phyloP scores from a whole-genome alignment of 176 grass and related monocot species.

The Triticum timopheevii region DNA sequence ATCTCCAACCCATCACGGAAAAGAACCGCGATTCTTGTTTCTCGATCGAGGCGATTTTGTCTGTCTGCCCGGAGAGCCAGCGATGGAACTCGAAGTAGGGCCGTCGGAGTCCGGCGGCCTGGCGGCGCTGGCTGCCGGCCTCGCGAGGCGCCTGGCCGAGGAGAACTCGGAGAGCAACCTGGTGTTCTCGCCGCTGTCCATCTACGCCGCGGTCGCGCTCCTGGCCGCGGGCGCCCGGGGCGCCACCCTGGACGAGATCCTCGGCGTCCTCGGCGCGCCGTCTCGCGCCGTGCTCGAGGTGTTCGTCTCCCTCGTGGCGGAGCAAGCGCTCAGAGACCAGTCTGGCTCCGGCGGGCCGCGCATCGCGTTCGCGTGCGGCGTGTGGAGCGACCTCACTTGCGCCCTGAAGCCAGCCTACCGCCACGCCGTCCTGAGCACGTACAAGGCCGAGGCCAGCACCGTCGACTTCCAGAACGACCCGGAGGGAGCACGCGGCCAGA shows the following conservation, averaged over 20 bases:
- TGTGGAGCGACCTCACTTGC: slow-evolving; percentile 22
- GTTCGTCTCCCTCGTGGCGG: neutral
- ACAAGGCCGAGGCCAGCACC: neutral
- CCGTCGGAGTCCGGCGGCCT: neutral
- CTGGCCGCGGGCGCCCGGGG: neutral
- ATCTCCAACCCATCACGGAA: neutral
- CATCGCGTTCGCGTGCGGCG: slow-evolving; percentile 18
- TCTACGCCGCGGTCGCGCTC: slow-evolving; percentile 22
- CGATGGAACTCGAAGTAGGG: too few relatives aligned
- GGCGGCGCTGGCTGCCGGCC: neutral
- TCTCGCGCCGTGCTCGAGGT: neutral
- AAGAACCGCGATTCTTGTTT: too few relatives aligned
- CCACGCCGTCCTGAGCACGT: neutral
- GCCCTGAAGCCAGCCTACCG: slow-evolving; percentile 17
- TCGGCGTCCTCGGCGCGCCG: neutral
- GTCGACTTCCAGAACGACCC: slow-evolving; percentile 26
- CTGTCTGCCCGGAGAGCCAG: too few relatives aligned
- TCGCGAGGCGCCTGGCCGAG: neutral
- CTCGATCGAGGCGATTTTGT: too few relatives aligned
- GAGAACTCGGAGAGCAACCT: neutral
- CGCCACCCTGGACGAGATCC: neutral
- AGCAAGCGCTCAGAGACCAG: neutral
- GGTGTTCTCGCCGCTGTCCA: slow-evolving; percentile 38
- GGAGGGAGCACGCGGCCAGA: neutral
- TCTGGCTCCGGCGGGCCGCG: neutral